phyloP scores from a whole-genome alignment of 345 rosid genomes.

The Citrus unshiu region DNA sequence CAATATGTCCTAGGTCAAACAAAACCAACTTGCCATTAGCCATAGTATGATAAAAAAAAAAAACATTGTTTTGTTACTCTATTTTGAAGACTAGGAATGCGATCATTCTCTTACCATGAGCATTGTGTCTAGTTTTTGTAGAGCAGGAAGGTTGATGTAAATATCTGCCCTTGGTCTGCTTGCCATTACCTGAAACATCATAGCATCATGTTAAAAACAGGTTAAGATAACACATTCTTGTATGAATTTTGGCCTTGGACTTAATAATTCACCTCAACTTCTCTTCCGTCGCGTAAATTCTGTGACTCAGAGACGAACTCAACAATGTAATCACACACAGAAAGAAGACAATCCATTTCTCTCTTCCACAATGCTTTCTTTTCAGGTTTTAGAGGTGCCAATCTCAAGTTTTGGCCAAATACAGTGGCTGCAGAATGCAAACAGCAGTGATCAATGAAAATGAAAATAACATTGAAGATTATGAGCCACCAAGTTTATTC shows the following conservation, averaged over 20 bases:
- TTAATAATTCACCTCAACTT: constrained; percentile 51
- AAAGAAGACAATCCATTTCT: constrained; percentile 88
- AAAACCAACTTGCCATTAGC: neutral
- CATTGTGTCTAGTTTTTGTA: constrained; percentile 80
- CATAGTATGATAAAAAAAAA: neutral
- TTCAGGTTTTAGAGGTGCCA: constrained; percentile 79
- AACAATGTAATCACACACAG: constrained; percentile 78
- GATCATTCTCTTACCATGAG: constrained; percentile 52
- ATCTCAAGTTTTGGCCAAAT: constrained; percentile 79
- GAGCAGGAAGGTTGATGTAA: constrained; percentile 79
- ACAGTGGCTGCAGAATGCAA: constrained; percentile 61
- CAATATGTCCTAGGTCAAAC: constrained; percentile 67
- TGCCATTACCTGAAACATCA: constrained; percentile 60
- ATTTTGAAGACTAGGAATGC: neutral
- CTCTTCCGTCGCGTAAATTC: constrained; percentile 52
- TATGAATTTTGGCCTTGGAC: neutral
- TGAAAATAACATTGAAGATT: neutral
- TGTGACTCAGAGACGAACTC: constrained; percentile 64
- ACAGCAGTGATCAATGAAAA: neutral
- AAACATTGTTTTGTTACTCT: neutral
- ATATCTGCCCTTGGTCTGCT: constrained; percentile 71
- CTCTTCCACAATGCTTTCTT: constrained; percentile 83
- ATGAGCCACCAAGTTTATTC: neutral
- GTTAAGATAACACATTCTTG: neutral
- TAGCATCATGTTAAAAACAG: neutral